A percentile compares a stretch with the other conserved stretches of the same genome.
Evolutionary conservation across 768 basidiomycete genomes (phyloP).

Genomic region (Tephrocybe sp.): DNA sequence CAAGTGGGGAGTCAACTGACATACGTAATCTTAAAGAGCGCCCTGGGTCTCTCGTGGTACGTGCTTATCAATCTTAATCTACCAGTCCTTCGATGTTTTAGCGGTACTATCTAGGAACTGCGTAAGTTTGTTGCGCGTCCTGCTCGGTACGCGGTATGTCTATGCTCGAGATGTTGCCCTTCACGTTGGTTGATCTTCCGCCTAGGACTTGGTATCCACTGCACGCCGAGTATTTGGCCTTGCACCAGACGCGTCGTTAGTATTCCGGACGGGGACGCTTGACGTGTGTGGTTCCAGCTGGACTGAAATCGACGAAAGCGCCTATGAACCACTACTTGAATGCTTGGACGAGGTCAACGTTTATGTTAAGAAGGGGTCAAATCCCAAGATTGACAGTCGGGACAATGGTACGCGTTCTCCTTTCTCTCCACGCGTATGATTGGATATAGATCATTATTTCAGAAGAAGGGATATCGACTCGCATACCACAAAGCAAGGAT

Average conservation of each 20-base stretch:
- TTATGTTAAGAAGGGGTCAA: slow-evolving; percentile 9
- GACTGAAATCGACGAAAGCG: slow-evolving; percentile 29
- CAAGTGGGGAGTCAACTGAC: too few relatives aligned
- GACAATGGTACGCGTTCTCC: too few relatives aligned
- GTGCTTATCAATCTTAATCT: too few relatives aligned
- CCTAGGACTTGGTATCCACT: slow-evolving; percentile 21
- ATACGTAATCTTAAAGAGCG: too few relatives aligned
- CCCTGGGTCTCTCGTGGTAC: too few relatives aligned
- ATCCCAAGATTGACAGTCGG: background rate
- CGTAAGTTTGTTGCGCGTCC: slow-evolving; percentile 25
- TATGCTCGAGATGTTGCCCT: background rate
- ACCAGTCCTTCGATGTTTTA: too few relatives aligned
- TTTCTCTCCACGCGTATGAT: too few relatives aligned
- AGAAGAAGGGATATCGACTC: too few relatives aligned
- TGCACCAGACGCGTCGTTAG: background rate
- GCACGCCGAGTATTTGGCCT: slow-evolving; percentile 20
- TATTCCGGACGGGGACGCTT: slow-evolving; percentile 23
- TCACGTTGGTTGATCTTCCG: background rate
- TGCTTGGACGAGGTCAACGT: slow-evolving; percentile 29
- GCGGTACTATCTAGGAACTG: background rate
- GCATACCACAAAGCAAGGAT: too few relatives aligned
- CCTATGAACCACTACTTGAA: slow-evolving; percentile 22
- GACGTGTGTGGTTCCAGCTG: slow-evolving; percentile 26
- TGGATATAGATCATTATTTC: too few relatives aligned
- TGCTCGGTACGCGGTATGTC: slow-evolving; percentile 21